Base-by-base conservation (phyloP, 495 filamentous ascomycete genomes). In the Neurospora hispaniola region DNA sequence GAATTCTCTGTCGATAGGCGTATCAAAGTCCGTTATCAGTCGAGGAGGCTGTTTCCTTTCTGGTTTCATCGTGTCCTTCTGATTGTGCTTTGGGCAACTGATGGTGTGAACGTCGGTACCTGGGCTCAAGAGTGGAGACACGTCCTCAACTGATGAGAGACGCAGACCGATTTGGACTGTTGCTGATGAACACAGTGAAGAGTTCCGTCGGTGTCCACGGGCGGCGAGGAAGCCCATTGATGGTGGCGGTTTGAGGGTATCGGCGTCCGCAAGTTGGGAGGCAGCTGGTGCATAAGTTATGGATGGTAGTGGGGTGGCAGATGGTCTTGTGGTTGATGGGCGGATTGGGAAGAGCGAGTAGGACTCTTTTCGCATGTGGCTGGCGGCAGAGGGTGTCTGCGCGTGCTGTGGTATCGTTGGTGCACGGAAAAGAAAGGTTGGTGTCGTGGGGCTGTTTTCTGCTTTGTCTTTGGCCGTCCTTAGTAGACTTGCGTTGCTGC, bases 161-260 rank as follows among this genome's bases (percentile, higher is more conserved):
- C 84, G 82, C 11, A 86, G 76, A 0, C 84, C 84, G 66, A 86
- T 86, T 69, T 85, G 84, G 66, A 86, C 84, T 2, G 84, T 86
- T 43, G 84, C 82, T 23, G 81, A 82, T 10, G 84, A 85, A 14
- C 79, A 78, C 48, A 85, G 76, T 0, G 84, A 86, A 0, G 84
- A 85, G 69, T 85, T 80, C 42, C 84, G 79, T 9, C 76, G 78
- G 73, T 85, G 84, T 18, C 80, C 79, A 23, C 75, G 74, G 46
- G 70, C 73, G 46, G 73, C 77, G 69, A 78, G 77, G 62, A 75
- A 77, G 16, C 75, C 76, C 73, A 85, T 80, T 3, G 82, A 79
- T 5, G 82, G 84, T 3, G 84, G 84, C 2, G 84, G 84, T 48
- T 80, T 81, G 69, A 86, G 80, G 43, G 70, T 70, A 39, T 76